These are phyloP conservation scores for Yarrowia phangngaensis DNA, from an alignment of 805 yeast genomes.

Conservation along the genomic window DNA sequence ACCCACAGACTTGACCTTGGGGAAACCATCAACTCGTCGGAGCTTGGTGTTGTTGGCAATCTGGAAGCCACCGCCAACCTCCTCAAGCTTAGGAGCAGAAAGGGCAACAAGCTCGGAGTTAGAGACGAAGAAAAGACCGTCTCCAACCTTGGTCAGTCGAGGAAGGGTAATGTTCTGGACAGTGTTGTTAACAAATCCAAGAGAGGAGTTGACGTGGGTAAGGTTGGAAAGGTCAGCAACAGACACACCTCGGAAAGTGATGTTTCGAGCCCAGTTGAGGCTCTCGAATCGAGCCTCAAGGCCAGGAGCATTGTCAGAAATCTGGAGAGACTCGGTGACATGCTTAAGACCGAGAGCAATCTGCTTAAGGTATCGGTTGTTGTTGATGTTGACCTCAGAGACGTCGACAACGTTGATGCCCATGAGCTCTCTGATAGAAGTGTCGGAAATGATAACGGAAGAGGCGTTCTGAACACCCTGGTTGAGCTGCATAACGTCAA, in stretches of 20 bases:
- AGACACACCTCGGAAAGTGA: constrained; percentile 76
- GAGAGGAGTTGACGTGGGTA: constrained; percentile 69
- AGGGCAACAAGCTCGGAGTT: constrained; percentile 69
- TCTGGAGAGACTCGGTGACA: constrained; percentile 69
- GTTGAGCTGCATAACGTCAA: constrained; percentile 62
- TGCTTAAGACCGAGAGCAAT: constrained; percentile 65
- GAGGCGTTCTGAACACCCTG: constrained; percentile 70
- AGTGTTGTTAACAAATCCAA: constrained; percentile 73
- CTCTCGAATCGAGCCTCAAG: constrained; percentile 53
- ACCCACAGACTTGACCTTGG: constrained; percentile 64
- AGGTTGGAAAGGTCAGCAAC: constrained; percentile 68
- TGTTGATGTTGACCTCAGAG: constrained; percentile 63
- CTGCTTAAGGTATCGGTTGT: constrained; percentile 69
- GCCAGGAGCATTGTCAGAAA: constrained; percentile 79
- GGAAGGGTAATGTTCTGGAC: constrained; percentile 43
- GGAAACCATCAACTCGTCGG: constrained; percentile 65
- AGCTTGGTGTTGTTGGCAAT: constrained; percentile 80
- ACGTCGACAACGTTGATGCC: constrained; percentile 42
- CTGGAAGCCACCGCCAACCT: constrained; percentile 90
- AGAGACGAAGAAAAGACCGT: constrained; percentile 67
- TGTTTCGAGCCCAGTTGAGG: constrained; percentile 81
- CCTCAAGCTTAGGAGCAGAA: constrained; percentile 64
- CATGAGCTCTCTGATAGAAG: constrained; percentile 41
- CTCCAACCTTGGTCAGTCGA: constrained; percentile 63
- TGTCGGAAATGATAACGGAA: constrained; percentile 50